A percentile compares a stretch with the other conserved stretches of the same genome.
These are phyloP conservation scores for Starmerella apis DNA, from an alignment of 805 yeast species.

Conservation along the genomic window DNA sequence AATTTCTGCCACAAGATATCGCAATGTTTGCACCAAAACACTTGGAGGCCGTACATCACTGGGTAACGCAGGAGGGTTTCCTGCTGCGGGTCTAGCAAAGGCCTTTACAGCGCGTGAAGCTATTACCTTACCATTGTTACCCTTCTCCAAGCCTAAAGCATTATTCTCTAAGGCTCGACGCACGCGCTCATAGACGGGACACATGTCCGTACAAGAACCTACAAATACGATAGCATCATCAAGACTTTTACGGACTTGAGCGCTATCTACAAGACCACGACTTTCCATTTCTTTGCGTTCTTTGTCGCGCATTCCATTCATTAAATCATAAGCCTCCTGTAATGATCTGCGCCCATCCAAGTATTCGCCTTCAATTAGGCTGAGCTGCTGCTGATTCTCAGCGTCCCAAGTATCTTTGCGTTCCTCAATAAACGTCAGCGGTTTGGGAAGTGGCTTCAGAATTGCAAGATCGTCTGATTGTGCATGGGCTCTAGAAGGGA, in stretches of 20 bases:
- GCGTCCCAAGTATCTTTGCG: slow-evolving; percentile 50
- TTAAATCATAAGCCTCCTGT: slow-evolving; percentile 58
- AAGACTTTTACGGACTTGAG: slow-evolving; percentile 69
- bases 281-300: slow-evolving; percentile 74
- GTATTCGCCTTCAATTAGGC: slow-evolving; percentile 39
- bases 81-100: slow-evolving; percentile 94
- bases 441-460: slow-evolving; percentile 16
- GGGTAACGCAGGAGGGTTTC: slow-evolving; percentile 95
- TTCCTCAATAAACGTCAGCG: slow-evolving; percentile 7
- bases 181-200: slow-evolving; percentile 86
- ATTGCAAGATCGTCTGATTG: slow-evolving; percentile 11
- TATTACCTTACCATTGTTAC: slow-evolving; percentile 48
- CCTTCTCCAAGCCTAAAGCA: slow-evolving; percentile 67
- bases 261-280: slow-evolving; percentile 75
- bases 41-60: slow-evolving; percentile 94
- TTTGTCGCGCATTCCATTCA: slow-evolving; percentile 58
- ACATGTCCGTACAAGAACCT: slow-evolving; percentile 89
- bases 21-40: slow-evolving; percentile 52
- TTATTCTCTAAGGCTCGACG: slow-evolving; percentile 80
- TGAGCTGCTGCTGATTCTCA: slow-evolving; percentile 57
- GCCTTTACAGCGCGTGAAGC: slow-evolving; percentile 67
- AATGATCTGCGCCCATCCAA: slow-evolving; percentile 40
- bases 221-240: slow-evolving; percentile 77
- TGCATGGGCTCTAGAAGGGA: slow-evolving; percentile 5
- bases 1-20: slow-evolving; percentile 57